Conservation (phyloP, 257 asterid species). For the Knoxia roxburghii region DNA sequence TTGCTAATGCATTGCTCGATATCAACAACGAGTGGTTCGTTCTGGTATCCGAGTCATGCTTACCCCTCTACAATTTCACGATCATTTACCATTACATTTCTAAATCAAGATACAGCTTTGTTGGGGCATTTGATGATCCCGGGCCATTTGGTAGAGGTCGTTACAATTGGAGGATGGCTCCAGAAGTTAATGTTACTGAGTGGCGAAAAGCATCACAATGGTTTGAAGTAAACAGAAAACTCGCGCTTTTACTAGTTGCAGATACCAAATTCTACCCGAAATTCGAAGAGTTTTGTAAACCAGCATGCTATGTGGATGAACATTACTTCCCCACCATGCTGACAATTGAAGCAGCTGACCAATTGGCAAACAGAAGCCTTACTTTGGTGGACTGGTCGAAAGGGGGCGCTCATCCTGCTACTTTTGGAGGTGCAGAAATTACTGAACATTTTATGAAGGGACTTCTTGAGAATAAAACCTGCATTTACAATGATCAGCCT, state of each 20-base stretch:
- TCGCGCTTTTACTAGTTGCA: constrained; percentile 34
- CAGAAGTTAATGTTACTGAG: constrained; percentile 34
- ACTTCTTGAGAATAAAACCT: constrained; percentile 23
- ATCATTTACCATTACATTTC: constrained; percentile 29
- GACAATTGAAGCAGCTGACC: constrained; percentile 28
- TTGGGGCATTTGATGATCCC: constrained; percentile 50
- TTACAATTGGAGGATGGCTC: constrained; percentile 30
- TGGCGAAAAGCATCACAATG: constrained; percentile 53
- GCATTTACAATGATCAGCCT: constrained; percentile 29
- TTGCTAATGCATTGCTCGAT: constrained; percentile 49
- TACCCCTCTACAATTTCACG: constrained; percentile 44
- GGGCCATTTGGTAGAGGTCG: constrained; percentile 47
- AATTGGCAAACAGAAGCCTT: constrained; percentile 40
- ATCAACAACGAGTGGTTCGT: constrained; percentile 43
- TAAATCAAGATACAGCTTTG: constrained; percentile 39
- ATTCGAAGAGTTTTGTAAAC: constrained; percentile 32
- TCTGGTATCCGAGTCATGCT: constrained; percentile 48
- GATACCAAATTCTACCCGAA: constrained; percentile 36
- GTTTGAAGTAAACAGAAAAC: constrained; percentile 43
- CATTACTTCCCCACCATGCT: constrained; percentile 50
- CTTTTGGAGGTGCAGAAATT: constrained; percentile 40
- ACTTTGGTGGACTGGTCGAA: constrained; percentile 55
- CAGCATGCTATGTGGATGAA: constrained; percentile 44
- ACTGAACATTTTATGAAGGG: constrained; percentile 40
- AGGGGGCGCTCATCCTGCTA: constrained; percentile 51